A percentile compares a stretch with the other conserved stretches of the same genome.
Evolutionary conservation across 305 asterid genomes (phyloP).

Genomic region (Solanum chacoense): DNA sequence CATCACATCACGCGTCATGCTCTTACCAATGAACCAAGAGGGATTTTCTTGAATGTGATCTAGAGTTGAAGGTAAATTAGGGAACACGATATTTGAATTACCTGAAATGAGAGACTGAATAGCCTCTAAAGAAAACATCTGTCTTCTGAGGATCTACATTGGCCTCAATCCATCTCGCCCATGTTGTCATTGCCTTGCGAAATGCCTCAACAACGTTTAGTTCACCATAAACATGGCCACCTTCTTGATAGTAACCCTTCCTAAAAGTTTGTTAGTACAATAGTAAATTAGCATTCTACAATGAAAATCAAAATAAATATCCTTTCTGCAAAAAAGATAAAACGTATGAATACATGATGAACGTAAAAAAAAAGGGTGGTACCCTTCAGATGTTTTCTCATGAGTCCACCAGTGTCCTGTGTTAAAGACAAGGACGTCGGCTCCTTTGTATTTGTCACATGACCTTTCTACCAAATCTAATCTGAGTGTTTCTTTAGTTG

Average conservation of each 20-base stretch:
- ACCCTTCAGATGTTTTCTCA: slow-evolving; percentile 92
- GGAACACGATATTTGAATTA: slow-evolving; percentile 3
- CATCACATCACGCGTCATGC: neutral
- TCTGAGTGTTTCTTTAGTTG: slow-evolving; percentile 49
- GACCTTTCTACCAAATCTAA: slow-evolving; percentile 41
- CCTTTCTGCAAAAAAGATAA: neutral
- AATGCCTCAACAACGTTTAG: slow-evolving; percentile 59
- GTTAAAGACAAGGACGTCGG: slow-evolving; percentile 61
- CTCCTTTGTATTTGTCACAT: slow-evolving; percentile 32
- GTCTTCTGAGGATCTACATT: slow-evolving; percentile 41
- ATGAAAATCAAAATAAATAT: neutral
- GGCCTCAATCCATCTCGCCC: slow-evolving; percentile 73
- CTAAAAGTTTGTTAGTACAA: slow-evolving; percentile 13
- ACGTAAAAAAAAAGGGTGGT: neutral
- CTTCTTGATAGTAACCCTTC: slow-evolving; percentile 76
- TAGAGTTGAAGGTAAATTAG: neutral
- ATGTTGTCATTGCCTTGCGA: slow-evolving; percentile 55
- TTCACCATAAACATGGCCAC: slow-evolving; percentile 50
- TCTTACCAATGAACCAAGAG: neutral
- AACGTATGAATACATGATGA: neutral
- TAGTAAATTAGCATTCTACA: neutral
- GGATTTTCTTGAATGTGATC: neutral
- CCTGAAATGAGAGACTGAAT: slow-evolving; percentile 65
- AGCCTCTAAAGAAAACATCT: slow-evolving; percentile 53
- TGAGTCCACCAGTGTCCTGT: slow-evolving; percentile 99